These are phyloP conservation scores for Trypanosoma cruzi DNA, from an alignment of 208 protist species.

Conservation along the genomic window DNA sequence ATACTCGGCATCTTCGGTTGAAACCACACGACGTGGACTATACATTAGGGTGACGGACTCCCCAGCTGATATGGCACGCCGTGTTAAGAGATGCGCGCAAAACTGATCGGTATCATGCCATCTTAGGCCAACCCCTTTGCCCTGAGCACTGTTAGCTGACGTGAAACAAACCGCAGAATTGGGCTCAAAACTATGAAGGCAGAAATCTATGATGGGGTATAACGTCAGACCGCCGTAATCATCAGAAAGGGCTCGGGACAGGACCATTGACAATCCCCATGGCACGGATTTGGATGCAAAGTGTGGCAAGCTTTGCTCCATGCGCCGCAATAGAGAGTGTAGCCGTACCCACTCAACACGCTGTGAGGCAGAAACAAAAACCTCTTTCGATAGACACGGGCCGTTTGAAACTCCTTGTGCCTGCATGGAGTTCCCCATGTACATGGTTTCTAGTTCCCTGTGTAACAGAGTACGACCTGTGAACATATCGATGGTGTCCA, in stretches of 20 bases:
- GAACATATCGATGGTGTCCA: slow-evolving; percentile 42
- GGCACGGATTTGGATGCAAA: slow-evolving; percentile 74
- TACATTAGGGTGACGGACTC: slow-evolving; percentile 66
- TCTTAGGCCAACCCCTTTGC: slow-evolving; percentile 21
- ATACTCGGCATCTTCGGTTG: slow-evolving; percentile 66
- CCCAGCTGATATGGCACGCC: slow-evolving; percentile 38
- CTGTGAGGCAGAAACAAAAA: slow-evolving; percentile 39
- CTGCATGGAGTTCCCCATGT: slow-evolving; percentile 75
- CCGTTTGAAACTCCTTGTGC: slow-evolving; percentile 66
- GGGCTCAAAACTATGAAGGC: slow-evolving; percentile 62
- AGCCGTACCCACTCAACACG: slow-evolving; percentile 71
- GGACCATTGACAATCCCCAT: slow-evolving; percentile 84
- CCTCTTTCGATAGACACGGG: slow-evolving; percentile 65
- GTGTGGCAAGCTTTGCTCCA: slow-evolving; percentile 83
- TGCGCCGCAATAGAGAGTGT: slow-evolving; percentile 47
- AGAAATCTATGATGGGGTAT: slow-evolving; percentile 87
- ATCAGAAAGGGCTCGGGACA: slow-evolving; percentile 56
- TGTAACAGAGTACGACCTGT: slow-evolving; percentile 18
- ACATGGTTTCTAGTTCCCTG: slow-evolving; percentile 60
- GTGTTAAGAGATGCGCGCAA: slow-evolving; percentile 63
- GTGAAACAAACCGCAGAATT: slow-evolving; percentile 37
- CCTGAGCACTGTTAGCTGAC: not conserved
- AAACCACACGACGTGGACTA: slow-evolving; percentile 37
- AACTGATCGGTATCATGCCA: slow-evolving; percentile 39
- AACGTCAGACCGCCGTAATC: slow-evolving; percentile 56